Percentiles rank a stretch among this genome's conserved stretches.
These are phyloP conservation scores for Thraustochytrium sp. DNA, from an alignment of 352 stramenopile species.

Conservation along the genomic window DNA sequence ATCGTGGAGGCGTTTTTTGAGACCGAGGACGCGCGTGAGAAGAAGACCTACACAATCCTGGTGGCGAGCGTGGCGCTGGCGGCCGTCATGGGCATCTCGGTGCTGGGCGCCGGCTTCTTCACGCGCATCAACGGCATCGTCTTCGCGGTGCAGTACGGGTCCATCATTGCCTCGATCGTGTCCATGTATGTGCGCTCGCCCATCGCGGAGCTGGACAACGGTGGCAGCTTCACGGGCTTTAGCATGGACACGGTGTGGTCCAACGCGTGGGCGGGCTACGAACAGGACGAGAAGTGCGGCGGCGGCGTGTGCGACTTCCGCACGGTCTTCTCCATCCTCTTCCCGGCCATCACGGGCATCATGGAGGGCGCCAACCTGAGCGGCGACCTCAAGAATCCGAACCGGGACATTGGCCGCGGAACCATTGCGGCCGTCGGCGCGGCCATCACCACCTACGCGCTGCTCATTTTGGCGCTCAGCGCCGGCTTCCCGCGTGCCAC, in stretches of 20 bases:
- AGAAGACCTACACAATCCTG: slow-evolving; percentile 40
- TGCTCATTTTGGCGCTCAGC: slow-evolving; percentile 66
- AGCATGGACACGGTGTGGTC: slow-evolving; percentile 53
- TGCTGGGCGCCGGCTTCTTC: slow-evolving; percentile 65
- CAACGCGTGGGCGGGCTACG: slow-evolving; percentile 58
- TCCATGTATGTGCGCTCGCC: slow-evolving; percentile 38
- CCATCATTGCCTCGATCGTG: slow-evolving; percentile 59
- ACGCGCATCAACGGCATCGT: slow-evolving; percentile 68
- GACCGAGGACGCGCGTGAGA: slow-evolving; percentile 7
- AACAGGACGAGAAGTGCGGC: slow-evolving; percentile 47
- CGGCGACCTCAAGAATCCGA: slow-evolving; percentile 66
- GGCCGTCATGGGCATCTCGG: slow-evolving; percentile 54
- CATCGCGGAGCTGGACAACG: slow-evolving; percentile 54
- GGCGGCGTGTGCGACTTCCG: slow-evolving; percentile 33
- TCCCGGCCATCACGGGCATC: slow-evolving; percentile 69
- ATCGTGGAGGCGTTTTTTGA: slow-evolving; percentile 45
- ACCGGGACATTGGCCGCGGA: slow-evolving; percentile 51
- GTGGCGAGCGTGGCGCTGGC: slow-evolving; percentile 36
- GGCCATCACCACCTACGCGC: slow-evolving; percentile 63
- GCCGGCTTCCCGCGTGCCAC: slow-evolving; percentile 58
- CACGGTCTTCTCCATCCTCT: slow-evolving; percentile 59
- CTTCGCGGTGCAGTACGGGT: slow-evolving; percentile 63
- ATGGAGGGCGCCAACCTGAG: slow-evolving; percentile 68
- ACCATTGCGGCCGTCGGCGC: slow-evolving; percentile 62
- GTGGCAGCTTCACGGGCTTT: slow-evolving; percentile 59